Evolutionary conservation across 208 protist genomes (phyloP), one percentile per base, ranked within the genome.

Genomic region (Novymonas esmeraldas): DNA sequence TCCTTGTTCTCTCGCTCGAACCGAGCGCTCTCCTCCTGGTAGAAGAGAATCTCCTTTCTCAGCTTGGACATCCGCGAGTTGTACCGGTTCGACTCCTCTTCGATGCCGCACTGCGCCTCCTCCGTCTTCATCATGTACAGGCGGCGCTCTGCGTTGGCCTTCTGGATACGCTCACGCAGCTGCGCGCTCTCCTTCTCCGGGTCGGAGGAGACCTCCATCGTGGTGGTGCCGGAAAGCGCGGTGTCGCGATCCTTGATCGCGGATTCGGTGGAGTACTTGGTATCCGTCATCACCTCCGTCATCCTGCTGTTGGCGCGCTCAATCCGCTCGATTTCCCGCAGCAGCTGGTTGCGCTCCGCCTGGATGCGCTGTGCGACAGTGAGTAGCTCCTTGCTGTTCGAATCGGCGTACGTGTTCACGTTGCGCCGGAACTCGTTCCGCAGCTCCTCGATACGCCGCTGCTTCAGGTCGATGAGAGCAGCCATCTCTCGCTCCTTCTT

Each of bases 1-100:
- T 90, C 72, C 31, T 79, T 68, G 72, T 92, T 93, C 57, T 93
- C 90, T 48, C 76, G 71, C 48, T 95, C 90, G 54, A 95, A 69
- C 13, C 58, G 74, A 0, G 73, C 54, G 51, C 74, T 79, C 73
- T 91, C 84, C 20, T 76, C 70, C 48, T 95, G 83, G 62, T 92
- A 82, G 28, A 84, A 69, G 29, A 84, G 64, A 68, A 95, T 78
- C 38, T 93, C 82, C 20, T 70, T 77, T 16, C 78, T 73, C 38
- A 91, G 62, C 48, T 84, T 74, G 29, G 77, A 80, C 73, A 95
- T 83, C 33, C 74, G 81, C 5, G 59, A 41, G 9, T 81, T 78
- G 71, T 95, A 85, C 64, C 81, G 74, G 16, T 70, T 64, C 28
- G 73, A 77, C 3, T 90, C 79, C 44, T 66, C 52, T 38, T 90